A percentile compares a stretch with the other conserved stretches of the same genome.
Conservation (phyloP, 2,329 filamentous ascomycete species). For the Claviceps spartinae region DNA sequence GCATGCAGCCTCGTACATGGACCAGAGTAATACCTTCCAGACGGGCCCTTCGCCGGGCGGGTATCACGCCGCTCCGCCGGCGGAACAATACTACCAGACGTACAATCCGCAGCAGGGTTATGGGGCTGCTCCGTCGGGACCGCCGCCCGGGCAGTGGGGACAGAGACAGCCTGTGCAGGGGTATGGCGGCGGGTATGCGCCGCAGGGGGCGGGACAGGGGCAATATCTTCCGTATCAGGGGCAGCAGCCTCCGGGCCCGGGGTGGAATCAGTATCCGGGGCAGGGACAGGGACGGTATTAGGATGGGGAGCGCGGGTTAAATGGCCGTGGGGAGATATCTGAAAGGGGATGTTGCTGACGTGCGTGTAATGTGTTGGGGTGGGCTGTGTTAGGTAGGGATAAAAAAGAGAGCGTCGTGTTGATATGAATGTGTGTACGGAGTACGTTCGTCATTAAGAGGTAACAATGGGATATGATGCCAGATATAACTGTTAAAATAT, state of each 20-base stretch:
- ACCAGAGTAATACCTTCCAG: slow-evolving; percentile 8
- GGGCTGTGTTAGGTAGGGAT: too few species aligned
- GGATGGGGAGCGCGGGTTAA: neutral
- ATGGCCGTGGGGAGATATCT: neutral
- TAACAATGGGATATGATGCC: too few species aligned
- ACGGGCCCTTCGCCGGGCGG: slow-evolving; percentile 11
- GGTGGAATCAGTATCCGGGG: slow-evolving; percentile 25
- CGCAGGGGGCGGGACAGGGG: slow-evolving; percentile 7
- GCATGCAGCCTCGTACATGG: slow-evolving; percentile 19
- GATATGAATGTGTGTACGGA: too few species aligned
- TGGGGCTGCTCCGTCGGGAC: slow-evolving; percentile 9
- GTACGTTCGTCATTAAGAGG: too few species aligned
- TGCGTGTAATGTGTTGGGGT: too few species aligned
- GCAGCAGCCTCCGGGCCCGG: slow-evolving; percentile 13
- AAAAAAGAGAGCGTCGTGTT: too few species aligned
- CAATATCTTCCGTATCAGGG: slow-evolving; percentile 14
- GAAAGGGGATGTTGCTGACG: too few species aligned
- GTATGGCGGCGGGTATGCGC: slow-evolving; percentile 13
- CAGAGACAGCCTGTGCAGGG: slow-evolving; percentile 7
- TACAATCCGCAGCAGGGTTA: slow-evolving; percentile 15
- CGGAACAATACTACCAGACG: slow-evolving; percentile 18
- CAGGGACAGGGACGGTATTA: slow-evolving; percentile 17
- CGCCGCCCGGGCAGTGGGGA: slow-evolving; percentile 10
- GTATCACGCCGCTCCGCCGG: slow-evolving; percentile 20
- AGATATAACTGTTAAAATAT: too few species aligned